Conservation (phyloP, 805 yeast species). For the Saccharomycopsis sp. region DNA sequence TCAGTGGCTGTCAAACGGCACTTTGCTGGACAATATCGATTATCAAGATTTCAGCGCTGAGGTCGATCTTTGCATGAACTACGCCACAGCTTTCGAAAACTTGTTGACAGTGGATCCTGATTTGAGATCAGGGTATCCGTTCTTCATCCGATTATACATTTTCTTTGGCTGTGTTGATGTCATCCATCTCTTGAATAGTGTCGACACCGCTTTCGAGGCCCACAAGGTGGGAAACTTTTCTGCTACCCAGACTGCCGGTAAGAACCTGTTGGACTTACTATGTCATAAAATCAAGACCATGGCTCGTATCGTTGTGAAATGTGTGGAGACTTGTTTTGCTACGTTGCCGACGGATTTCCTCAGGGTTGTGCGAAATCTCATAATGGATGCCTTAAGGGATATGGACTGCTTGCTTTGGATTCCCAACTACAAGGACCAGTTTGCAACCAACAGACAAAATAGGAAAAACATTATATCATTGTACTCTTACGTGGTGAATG, state of each 20-base stretch:
- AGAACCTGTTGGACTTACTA: too few species aligned
- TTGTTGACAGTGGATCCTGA: constrained; percentile 11
- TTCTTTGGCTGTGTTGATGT: constrained; percentile 15
- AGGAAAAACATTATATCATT: constrained; percentile 9
- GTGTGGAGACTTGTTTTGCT: constrained; percentile 16
- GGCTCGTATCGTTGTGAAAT: constrained; percentile 8
- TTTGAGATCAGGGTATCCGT: constrained; percentile 14
- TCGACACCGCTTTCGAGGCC: constrained; percentile 7
- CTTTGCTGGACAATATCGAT: constrained; percentile 8
- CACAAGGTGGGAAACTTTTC: constrained; percentile 1
- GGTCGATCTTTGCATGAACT: constrained; percentile 6
- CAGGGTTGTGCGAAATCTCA: constrained; percentile 14
- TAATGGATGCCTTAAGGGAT: constrained; percentile 19
- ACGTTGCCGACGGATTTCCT: constrained; percentile 18
- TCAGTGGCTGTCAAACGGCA: constrained; percentile 14
- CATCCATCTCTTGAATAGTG: constrained; percentile 3
- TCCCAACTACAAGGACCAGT: constrained; percentile 8
- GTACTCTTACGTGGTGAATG: constrained; percentile 15
- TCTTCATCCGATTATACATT: constrained; percentile 12
- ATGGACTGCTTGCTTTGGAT: constrained; percentile 16
- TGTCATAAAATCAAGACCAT: constrained; percentile 12
- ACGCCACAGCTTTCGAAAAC: constrained; percentile 6
- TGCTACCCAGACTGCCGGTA: too few species aligned
- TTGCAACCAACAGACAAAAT: constrained; percentile 11
- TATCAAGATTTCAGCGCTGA: constrained; percentile 3